phyloP scores from a whole-genome alignment of 352 stramenopile genomes.

The Globisporangium heterothallicum region DNA sequence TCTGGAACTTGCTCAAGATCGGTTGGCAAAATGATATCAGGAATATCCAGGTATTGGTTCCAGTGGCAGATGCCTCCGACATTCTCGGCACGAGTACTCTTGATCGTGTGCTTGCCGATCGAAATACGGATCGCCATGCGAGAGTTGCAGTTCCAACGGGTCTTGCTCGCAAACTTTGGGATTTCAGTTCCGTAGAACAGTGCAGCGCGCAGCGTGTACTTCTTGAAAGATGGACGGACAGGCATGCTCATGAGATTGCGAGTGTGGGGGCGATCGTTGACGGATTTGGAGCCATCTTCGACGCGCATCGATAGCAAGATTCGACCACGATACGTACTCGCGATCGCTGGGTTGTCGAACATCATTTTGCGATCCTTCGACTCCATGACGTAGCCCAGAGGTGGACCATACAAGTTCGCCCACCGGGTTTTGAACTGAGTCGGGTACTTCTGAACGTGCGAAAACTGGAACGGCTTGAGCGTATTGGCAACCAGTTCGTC shows the following conservation, averaged over 20 bases:
- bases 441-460: conserved; percentile 57
- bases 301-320: conserved; percentile 64
- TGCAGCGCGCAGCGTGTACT: conserved; percentile 55
- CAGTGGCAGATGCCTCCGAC: conserved; percentile 67
- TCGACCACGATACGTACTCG: conserved; percentile 76
- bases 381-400: conserved; percentile 47
- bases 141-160: conserved; percentile 60
- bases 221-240: conserved; percentile 30
- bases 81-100: conserved; percentile 56
- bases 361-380: conserved; percentile 35
- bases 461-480: conserved; percentile 63
- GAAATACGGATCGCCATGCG: conserved; percentile 75
- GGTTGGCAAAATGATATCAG: conserved; percentile 46
- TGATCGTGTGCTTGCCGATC: conserved; percentile 50
- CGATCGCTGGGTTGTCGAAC: conserved; percentile 53
- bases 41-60: conserved; percentile 68
- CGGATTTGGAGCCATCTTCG: conserved; percentile 58
- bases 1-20: conserved; percentile 78
- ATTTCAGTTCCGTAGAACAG: conserved; percentile 82
- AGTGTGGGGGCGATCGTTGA: conserved; percentile 62
- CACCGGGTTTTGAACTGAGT: conserved; percentile 55
- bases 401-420: conserved; percentile 82
- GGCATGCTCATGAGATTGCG: conserved; percentile 48
- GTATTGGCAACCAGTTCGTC: conserved; percentile 74
- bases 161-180: conserved; percentile 63